Base-by-base conservation (phyloP, 2,329 filamentous ascomycete genomes). In the Diaporthe ampelina region DNA sequence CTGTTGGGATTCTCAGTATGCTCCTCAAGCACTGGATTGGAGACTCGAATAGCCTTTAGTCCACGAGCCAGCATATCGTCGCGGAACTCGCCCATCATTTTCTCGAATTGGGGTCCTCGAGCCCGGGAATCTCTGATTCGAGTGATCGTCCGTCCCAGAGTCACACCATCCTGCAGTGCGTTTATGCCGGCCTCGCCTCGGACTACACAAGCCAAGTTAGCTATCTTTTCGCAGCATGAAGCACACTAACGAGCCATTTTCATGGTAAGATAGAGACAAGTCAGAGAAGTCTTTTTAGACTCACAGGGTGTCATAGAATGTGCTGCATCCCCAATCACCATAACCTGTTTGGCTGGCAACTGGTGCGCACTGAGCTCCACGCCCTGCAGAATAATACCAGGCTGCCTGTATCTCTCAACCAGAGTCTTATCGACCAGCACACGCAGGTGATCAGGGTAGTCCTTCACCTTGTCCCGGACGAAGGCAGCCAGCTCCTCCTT, bases 111-210 rank as follows among this genome's bases (percentile, higher is more conserved):
- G 5, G 19, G 8, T 21, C 67, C 72, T 32, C 21, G 65, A 32
- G 58, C 65, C 58, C 40, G 48, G n/a, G 57, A 17, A 26, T 71
- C 67, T 56, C 37, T 37, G 58, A 71, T 57, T 1, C 45, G 24
- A 5, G 56, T 71, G 1, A 74, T 58, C 15, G 58, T 40, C 24
- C 48, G 24, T 26, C 72, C 72, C 1, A 82, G 75, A 52, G 75
- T 75, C 43, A 79, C 73, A 4, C 76, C 84, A 76, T 88, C 86
- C 1, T 80, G 77, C 70, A 88, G 84, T 4, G 85, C 86, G 65
- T 85, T 82, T 56, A 88, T 85, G n/a, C 84, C 84, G 0, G 84
- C 86, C 78, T 88, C 86, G 9, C 87, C 87, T 13, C 86, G 83
- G 74, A 83, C 84, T 86, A 70, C 19, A 54, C 5, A 61, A 15